Percentiles rank a stretch among this genome's conserved stretches.
Conservation (phyloP, 2,329 filamentous ascomycete genomes). For the Alternaria consortialis region DNA sequence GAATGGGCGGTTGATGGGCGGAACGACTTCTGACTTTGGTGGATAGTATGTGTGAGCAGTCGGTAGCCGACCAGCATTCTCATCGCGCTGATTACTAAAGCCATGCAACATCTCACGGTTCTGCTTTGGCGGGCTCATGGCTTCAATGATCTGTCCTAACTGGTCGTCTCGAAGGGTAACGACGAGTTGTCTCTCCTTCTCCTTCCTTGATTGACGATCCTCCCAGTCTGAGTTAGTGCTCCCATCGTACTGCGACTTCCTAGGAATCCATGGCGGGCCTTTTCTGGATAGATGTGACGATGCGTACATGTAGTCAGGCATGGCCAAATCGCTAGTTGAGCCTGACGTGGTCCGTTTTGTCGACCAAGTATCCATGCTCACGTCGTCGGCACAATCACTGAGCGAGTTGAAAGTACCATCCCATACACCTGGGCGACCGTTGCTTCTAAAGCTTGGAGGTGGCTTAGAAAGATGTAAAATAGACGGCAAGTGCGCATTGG, state of each 20-base stretch:
- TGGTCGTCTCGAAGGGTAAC: slow-evolving; percentile 42
- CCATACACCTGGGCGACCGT: slow-evolving; percentile 20
- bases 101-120: slow-evolving; percentile 59
- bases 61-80: slow-evolving; percentile 8
- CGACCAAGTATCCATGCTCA: slow-evolving; percentile 34
- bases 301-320: slow-evolving; percentile 28
- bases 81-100: slow-evolving; percentile 3
- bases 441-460: slow-evolving; percentile 7
- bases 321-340: slow-evolving; percentile 24
- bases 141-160: slow-evolving; percentile 37
- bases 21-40: slow-evolving; percentile 24
- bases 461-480: slow-evolving; percentile 27
- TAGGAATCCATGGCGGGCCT: slow-evolving; percentile 21
- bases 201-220: slow-evolving; percentile 15
- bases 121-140: slow-evolving; percentile 59
- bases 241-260: slow-evolving; percentile 8
- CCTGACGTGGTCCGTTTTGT: slow-evolving; percentile 24
- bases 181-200: slow-evolving; percentile 28
- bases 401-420: slow-evolving; percentile 21
- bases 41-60: slow-evolving; percentile 20
- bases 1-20: slow-evolving; percentile 31
- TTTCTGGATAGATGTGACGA: slow-evolving; percentile 14
- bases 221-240: slow-evolving; percentile 5
- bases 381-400: slow-evolving; percentile 24
- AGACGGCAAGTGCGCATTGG: slow-evolving; percentile 27